Evolutionary conservation across 495 filamentous ascomycete genomes (phyloP), one percentile per base, ranked within the genome.

Genomic region (Aspergillus ostianus): DNA sequence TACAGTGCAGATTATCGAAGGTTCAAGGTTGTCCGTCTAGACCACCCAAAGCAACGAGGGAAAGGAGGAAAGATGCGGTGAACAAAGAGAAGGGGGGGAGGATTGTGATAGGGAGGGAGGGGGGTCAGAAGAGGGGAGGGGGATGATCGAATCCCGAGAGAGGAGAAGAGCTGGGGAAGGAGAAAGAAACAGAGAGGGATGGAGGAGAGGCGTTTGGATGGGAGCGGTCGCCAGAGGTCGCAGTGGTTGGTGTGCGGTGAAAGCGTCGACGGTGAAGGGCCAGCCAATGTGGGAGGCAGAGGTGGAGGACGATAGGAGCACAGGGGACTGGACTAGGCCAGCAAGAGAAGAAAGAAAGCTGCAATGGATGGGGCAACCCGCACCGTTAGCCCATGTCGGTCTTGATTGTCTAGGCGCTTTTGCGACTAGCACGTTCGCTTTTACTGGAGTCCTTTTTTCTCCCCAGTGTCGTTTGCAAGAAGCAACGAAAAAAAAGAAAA

Each of bases 351-450:
- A 58, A 58, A 58, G 51, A 47, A 53, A 53, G 44, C 57, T 59
- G 57, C 64, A 64, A 63, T 68, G 63, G 66, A 68, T 67, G 67
- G 64, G 65, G 64, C 67, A 68, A 67, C 61, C 66, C 63, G 66
- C 67, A 68, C 63, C 60, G 60, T 62, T 62, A 60, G 58, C 53
- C 50, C 52, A 10, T 23, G 52, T 54, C 52, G 52, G 52, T 41
- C 52, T n/a, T 44, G 45, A 18, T 54, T 54, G 67, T 67, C 69
- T 72, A 68, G 65, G 68, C 63, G 49, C 53, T 49, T 57, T 26
- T 8, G 18, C 17, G 52, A 46, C 52, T 54, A 54, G 52, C 52
- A 54, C 52, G 52, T 54, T 54, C 36, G 32, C 32, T 36, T 54
- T 54, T 30, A 45, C 45, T 46, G 52, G 52, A 45, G 19, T 32